These are phyloP conservation scores for Leccinellum rugosiceps DNA, from an alignment of 768 basidiomycete genomes.

Conservation along the genomic window DNA sequence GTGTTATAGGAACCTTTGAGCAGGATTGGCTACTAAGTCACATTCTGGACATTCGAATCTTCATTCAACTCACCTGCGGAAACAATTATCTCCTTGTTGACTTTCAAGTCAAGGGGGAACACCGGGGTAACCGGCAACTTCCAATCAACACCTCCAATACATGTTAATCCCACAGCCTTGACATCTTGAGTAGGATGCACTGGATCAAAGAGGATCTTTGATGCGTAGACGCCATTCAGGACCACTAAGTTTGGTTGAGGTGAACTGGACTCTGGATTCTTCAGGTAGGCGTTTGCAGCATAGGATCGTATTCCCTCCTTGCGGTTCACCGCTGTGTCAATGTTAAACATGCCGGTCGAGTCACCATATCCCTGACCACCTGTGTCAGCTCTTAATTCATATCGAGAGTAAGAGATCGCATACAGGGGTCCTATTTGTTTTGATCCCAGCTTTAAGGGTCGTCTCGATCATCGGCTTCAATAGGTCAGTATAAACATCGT, in stretches of 20 bases:
- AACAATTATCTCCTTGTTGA: constrained; percentile 7
- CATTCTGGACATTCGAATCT: not conserved
- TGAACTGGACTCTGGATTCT: constrained; percentile 1
- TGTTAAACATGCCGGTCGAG: constrained; percentile 18
- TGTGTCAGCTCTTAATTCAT: not conserved
- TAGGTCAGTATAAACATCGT: constrained; percentile 12
- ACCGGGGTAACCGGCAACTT: not conserved
- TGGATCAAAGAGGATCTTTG: constrained; percentile 11
- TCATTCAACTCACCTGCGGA: not conserved
- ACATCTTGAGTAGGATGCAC: not conserved
- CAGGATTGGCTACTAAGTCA: not conserved
- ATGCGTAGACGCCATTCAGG: constrained; percentile 6
- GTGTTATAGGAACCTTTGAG: constrained; percentile 14
- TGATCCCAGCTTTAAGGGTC: constrained; percentile 7
- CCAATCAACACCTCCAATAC: constrained; percentile 14
- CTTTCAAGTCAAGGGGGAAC: not conserved
- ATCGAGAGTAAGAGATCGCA: not conserved
- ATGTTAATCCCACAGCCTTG: constrained; percentile 10
- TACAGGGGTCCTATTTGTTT: constrained; percentile 14
- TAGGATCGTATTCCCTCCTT: constrained; percentile 14
- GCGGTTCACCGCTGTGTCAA: constrained; percentile 17
- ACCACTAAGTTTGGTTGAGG: constrained; percentile 13
- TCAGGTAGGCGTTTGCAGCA: constrained; percentile 17
- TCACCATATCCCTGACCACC: constrained; percentile 6
- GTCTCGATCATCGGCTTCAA: constrained; percentile 12